Conservation (phyloP, 1,139 yeast genomes). For the Nakaseomyces kungkrabaensis region DNA sequence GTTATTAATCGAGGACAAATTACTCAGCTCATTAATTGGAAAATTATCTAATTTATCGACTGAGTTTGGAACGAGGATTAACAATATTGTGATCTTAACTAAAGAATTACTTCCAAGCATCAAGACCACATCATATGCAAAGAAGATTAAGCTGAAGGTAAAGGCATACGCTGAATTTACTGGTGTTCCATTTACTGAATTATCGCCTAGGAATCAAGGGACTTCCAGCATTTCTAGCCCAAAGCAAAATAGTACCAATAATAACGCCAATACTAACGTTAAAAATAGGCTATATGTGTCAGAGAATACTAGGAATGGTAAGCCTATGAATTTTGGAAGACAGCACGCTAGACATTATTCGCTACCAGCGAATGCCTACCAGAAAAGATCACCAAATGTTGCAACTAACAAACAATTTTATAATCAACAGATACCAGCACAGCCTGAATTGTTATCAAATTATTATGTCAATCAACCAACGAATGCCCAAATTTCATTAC, state of each 20-base stretch:
- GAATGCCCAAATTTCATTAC: background rate
- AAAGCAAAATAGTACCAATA: background rate
- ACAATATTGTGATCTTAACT: slow-evolving; percentile 24
- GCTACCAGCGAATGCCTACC: slow-evolving; percentile 21
- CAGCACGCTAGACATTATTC: slow-evolving; percentile 29
- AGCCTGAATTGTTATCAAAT: background rate
- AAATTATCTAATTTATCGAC: slow-evolving; percentile 16
- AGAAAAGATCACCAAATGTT: slow-evolving; percentile 12
- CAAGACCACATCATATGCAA: slow-evolving; percentile 35
- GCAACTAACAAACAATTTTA: background rate
- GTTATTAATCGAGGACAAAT: slow-evolving; percentile 42
- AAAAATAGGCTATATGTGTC: background rate
- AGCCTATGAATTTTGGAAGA: slow-evolving; percentile 7
- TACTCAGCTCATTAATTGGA: slow-evolving; percentile 7
- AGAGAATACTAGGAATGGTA: slow-evolving; percentile 5
- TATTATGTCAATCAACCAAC: background rate
- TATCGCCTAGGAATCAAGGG: slow-evolving; percentile 10
- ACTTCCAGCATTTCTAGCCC: background rate
- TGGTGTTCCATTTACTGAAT: slow-evolving; percentile 19
- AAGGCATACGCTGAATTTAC: slow-evolving; percentile 28
- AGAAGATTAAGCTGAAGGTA: slow-evolving; percentile 33
- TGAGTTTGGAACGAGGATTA: slow-evolving; percentile 24
- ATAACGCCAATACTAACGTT: slow-evolving; percentile 3
- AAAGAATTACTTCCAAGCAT: slow-evolving; percentile 33
- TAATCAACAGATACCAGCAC: background rate